These are phyloP conservation scores for Lepraria neglecta DNA, from an alignment of 495 filamentous ascomycete genomes.

Conservation along the genomic window DNA sequence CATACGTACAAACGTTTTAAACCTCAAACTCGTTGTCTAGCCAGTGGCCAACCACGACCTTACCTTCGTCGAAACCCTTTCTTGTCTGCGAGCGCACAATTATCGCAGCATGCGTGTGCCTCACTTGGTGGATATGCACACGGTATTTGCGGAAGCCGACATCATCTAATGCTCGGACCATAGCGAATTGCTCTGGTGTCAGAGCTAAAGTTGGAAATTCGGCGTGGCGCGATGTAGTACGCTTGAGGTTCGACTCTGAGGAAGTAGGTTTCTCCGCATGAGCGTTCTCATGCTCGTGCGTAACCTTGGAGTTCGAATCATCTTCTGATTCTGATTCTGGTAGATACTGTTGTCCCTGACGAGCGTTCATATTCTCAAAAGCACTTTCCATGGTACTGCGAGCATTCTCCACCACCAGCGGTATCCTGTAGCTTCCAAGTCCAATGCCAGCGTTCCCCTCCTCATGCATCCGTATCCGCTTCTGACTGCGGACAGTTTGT, in stretches of 20 bases:
- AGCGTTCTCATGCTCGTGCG: neutral
- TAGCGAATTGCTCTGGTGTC: conserved; percentile 70
- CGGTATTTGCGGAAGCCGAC: conserved; percentile 76
- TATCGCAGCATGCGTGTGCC: conserved; percentile 85
- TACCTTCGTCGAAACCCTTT: conserved; percentile 64
- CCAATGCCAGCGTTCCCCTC: conserved; percentile 59
- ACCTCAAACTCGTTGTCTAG: conserved; percentile 64
- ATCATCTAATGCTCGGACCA: conserved; percentile 68
- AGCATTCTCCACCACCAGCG: conserved; percentile 61
- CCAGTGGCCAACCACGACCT: conserved; percentile 76
- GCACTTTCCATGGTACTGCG: conserved; percentile 65
- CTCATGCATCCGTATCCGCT: conserved; percentile 71
- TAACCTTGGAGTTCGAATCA: conserved; percentile 9
- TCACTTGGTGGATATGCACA: conserved; percentile 74
- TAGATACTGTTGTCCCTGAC: conserved; percentile 57
- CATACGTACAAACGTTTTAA: conserved; percentile 33
- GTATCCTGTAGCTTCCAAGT: conserved; percentile 63
- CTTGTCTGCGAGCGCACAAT: conserved; percentile 60
- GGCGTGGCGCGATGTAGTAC: conserved; percentile 19
- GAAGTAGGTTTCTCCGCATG: conserved; percentile 33
- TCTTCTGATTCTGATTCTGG: conserved; percentile 35
- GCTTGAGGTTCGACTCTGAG: conserved; percentile 13
- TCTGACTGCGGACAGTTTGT: conserved; percentile 63
- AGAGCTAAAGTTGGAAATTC: conserved; percentile 67
- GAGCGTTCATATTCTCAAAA: conserved; percentile 61